Percentiles rank a stretch among this genome's conserved stretches.
Conservation (phyloP, 306 rosid genomes). For the Glycine latifolia region DNA sequence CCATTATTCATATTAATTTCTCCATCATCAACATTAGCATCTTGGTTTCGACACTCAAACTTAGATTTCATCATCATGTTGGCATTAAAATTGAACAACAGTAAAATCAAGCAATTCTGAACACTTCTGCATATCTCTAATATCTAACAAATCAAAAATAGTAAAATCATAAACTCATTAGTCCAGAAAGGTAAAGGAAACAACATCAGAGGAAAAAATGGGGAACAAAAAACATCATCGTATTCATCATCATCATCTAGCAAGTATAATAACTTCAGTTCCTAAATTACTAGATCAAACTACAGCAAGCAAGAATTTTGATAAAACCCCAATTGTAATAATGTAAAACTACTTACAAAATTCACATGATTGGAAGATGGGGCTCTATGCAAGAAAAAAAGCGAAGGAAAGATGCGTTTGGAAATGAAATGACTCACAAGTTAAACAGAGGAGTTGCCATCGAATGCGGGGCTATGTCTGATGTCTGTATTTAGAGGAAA, state of each 20-base stretch:
- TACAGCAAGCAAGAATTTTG: slow-evolving; percentile 44
- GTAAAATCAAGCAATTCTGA: slow-evolving; percentile 8
- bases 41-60: slow-evolving; percentile 44
- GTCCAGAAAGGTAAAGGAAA: neutral
- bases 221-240: neutral
- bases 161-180: slow-evolving; percentile 17
- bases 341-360: neutral
- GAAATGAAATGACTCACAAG: slow-evolving; percentile 38
- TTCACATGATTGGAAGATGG: neutral
- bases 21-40: slow-evolving; percentile 35
- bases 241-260: neutral
- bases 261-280: neutral
- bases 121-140: neutral
- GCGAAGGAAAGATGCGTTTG: neutral
- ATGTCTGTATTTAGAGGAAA: slow-evolving; percentile 7
- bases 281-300: neutral
- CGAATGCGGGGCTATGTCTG: neutral
- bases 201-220: neutral
- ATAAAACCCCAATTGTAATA: neutral
- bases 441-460: slow-evolving; percentile 10
- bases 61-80: slow-evolving; percentile 54
- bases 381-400: neutral
- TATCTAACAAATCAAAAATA: slow-evolving; percentile 24
- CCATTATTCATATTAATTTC: slow-evolving; percentile 50
- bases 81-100: slow-evolving; percentile 34